These are phyloP conservation scores for Solanum acaule DNA, from an alignment of 257 asterid species.

Conservation along the genomic window DNA sequence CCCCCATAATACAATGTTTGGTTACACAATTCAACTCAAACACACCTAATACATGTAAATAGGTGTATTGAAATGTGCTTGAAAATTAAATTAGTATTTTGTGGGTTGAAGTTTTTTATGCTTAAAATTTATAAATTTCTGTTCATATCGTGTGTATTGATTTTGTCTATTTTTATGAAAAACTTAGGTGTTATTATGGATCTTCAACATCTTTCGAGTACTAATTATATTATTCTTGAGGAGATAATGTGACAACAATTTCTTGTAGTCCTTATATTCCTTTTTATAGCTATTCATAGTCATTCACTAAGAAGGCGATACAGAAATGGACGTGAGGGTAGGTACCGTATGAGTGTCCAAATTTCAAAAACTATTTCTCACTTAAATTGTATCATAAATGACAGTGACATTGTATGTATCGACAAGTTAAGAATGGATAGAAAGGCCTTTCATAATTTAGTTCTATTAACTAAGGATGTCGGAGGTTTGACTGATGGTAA, in stretches of 20 bases:
- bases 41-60: too few relatives aligned
- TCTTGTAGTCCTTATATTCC: neutral
- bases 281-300: neutral
- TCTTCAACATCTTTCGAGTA: too few relatives aligned
- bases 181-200: too few relatives aligned
- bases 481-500: neutral
- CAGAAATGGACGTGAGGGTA: neutral
- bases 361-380: neutral
- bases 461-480: neutral
- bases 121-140: too few relatives aligned
- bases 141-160: too few relatives aligned
- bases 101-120: too few relatives aligned
- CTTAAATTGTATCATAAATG: neutral
- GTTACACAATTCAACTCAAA: too few relatives aligned
- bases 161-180: too few relatives aligned
- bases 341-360: neutral
- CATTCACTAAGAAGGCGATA: neutral
- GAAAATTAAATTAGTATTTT: neutral
- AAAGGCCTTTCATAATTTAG: neutral
- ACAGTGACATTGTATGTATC: neutral
- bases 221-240: too few relatives aligned
- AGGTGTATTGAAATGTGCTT: too few relatives aligned
- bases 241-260: neutral
- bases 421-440: neutral
- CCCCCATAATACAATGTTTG: neutral